Conservation (phyloP, 2,329 filamentous ascomycete species). For the Stemphylium vesicarium region DNA sequence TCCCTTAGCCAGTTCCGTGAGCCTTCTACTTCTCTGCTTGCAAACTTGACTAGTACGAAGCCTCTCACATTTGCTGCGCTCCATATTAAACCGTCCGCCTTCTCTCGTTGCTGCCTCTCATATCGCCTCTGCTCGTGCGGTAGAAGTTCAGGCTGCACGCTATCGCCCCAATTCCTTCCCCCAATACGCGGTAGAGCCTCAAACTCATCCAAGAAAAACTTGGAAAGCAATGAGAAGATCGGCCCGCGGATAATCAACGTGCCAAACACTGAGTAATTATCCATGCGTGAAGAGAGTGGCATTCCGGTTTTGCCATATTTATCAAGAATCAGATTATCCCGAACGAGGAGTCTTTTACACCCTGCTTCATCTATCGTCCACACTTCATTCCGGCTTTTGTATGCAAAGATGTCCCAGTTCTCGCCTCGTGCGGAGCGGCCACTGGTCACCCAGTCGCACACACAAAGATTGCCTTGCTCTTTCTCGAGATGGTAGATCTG, state of each 20-base stretch:
- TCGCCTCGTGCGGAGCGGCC: constrained; percentile 86
- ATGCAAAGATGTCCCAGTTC: constrained; percentile 81
- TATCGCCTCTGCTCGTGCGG: constrained; percentile 58
- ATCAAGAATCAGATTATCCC: constrained; percentile 82
- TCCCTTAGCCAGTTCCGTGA: constrained; percentile 79
- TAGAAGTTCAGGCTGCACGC: constrained; percentile 45
- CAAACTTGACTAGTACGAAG: constrained; percentile 91
- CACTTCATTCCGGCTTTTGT: constrained; percentile 88
- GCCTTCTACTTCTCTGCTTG: constrained; percentile 79
- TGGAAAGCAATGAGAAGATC: constrained; percentile 68
- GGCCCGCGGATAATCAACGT: constrained; percentile 83
- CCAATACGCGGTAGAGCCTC: constrained; percentile 79
- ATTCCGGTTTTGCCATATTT: constrained; percentile 48
- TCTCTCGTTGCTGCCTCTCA: constrained; percentile 65
- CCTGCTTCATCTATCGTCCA: constrained; percentile 58
- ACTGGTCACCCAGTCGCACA: constrained; percentile 93
- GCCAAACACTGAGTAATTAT: constrained; percentile 77
- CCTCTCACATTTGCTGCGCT: constrained; percentile 54
- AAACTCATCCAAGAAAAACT: constrained; percentile 83
- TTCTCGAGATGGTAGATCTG: constrained; percentile 72
- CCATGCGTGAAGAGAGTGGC: constrained; percentile 63
- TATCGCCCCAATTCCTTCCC: constrained; percentile 72
- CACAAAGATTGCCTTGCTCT: constrained; percentile 68
- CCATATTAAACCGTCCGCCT: constrained; percentile 43
- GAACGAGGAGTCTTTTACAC: constrained; percentile 71